A percentile compares a stretch with the other conserved stretches of the same genome.
phyloP scores from a whole-genome alignment of 2,329 filamentous ascomycete genomes.

The Scedosporium apiospermum region DNA sequence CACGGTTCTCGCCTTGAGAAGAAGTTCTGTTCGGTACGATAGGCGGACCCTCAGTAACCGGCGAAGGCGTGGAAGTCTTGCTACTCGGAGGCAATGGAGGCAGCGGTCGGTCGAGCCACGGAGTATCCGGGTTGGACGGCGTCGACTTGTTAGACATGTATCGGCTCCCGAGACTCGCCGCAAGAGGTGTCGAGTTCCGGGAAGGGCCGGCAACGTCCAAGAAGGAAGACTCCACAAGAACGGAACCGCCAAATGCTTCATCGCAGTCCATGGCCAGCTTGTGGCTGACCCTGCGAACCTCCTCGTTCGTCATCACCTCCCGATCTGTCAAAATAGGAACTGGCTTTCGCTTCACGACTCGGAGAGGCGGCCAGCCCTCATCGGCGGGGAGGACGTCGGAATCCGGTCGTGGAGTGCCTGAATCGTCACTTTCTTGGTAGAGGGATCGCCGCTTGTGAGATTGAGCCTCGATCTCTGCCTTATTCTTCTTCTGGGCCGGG shows the following conservation, averaged over 20 bases:
- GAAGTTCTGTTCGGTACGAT: neutral
- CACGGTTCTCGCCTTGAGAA: neutral
- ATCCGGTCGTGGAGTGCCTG: slow-evolving; percentile 2
- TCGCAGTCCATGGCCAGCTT: slow-evolving; percentile 87
- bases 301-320: slow-evolving; percentile 48
- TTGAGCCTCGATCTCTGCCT: neutral
- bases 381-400: neutral
- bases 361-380: neutral
- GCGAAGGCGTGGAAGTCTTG: neutral
- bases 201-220: slow-evolving; percentile 7
- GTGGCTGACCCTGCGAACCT: slow-evolving; percentile 73
- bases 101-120: slow-evolving; percentile 39
- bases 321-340: slow-evolving; percentile 4
- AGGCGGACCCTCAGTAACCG: too few species aligned
- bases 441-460: neutral
- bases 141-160: slow-evolving; percentile 6
- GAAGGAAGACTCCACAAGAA: slow-evolving; percentile 25
- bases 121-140: slow-evolving; percentile 3
- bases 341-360: neutral
- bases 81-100: slow-evolving; percentile 33
- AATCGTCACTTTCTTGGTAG: neutral
- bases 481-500: neutral
- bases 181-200: slow-evolving; percentile 3
- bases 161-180: neutral
- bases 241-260: slow-evolving; percentile 72